These are phyloP conservation scores for Backusella mclennaniae DNA, from an alignment of 192 early-diverging fungal species.

Conservation along the genomic window DNA sequence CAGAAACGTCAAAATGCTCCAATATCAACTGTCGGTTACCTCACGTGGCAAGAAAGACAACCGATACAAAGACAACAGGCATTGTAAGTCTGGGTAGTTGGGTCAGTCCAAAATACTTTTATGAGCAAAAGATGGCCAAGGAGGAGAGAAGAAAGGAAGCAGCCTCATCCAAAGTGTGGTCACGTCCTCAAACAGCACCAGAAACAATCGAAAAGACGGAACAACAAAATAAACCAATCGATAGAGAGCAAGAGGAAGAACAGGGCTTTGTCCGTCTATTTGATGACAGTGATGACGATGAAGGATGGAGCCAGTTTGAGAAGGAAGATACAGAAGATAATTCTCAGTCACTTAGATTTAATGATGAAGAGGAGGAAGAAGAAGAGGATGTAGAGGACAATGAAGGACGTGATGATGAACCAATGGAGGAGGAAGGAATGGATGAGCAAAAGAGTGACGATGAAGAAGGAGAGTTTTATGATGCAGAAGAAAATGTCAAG, in stretches of 20 bases:
- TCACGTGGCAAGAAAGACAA: conserved; percentile 39
- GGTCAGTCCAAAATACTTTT: conserved; percentile 11
- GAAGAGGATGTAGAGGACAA: conserved; percentile 12
- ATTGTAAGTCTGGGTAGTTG: conserved; percentile 6
- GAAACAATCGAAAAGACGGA: conserved; percentile 17
- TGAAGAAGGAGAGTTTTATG: conserved; percentile 1
- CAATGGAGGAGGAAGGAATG: conserved; percentile 16
- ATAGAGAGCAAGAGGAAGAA: conserved; percentile 13
- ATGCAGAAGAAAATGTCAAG: conserved; percentile 18
- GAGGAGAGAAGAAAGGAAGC: background rate
- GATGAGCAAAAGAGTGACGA: background rate
- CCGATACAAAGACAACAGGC: conserved; percentile 13
- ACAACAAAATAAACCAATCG: background rate
- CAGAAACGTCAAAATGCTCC: conserved; percentile 56
- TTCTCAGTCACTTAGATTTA: conserved; percentile 25
- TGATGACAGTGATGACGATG: conserved; percentile 29
- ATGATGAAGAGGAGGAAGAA: conserved; percentile 41
- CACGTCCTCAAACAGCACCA: background rate
- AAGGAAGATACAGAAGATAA: conserved; percentile 30
- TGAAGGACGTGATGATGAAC: background rate
- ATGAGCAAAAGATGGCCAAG: background rate
- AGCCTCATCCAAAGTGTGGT: conserved; percentile 19
- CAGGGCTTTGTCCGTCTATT: conserved; percentile 36
- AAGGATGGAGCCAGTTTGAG: conserved; percentile 19
- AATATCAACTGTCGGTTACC: conserved; percentile 57